Evolutionary conservation across 495 filamentous ascomycete genomes (phyloP).

Genomic region (Baudoinia panamericana): DNA sequence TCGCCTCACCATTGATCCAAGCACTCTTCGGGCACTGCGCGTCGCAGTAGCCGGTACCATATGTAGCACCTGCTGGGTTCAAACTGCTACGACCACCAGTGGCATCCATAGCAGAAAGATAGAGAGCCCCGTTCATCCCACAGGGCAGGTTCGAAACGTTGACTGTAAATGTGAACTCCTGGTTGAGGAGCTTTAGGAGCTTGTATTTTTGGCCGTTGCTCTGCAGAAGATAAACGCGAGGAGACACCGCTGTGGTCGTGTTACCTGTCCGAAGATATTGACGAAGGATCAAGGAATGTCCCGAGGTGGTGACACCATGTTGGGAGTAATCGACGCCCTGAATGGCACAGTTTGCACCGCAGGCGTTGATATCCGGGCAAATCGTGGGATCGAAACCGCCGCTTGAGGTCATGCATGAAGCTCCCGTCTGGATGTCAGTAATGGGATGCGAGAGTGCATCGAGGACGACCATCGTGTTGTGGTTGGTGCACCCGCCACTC

Average conservation of each 20-base stretch:
- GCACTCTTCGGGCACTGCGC: constrained; percentile 53
- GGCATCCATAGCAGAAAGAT: constrained; percentile 52
- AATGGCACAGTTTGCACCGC: constrained; percentile 24
- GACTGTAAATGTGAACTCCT: constrained; percentile 58
- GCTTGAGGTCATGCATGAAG: constrained; percentile 20
- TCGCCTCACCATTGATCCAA: constrained; percentile 33
- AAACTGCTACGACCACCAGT: constrained; percentile 44
- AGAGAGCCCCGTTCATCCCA: constrained; percentile 58
- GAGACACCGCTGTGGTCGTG: constrained; percentile 19
- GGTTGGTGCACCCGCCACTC: constrained; percentile 22
- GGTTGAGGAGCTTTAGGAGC: constrained; percentile 43
- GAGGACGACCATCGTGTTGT: constrained; percentile 24
- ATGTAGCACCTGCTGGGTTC: constrained; percentile 57
- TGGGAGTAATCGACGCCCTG: constrained; percentile 26
- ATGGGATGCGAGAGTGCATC: constrained; percentile 25
- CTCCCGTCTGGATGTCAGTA: constrained; percentile 19
- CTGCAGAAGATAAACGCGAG: constrained; percentile 29
- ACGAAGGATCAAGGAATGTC: constrained; percentile 18
- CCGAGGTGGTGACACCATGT: constrained; percentile 23
- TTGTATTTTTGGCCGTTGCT: constrained; percentile 36
- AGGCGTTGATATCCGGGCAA: constrained; percentile 20
- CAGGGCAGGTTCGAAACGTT: constrained; percentile 53
- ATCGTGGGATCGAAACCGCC: constrained; percentile 14
- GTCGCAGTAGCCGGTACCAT: constrained; percentile 69
- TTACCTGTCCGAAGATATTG: constrained; percentile 20